phyloP scores from a whole-genome alignment of 163 green algal species.

The Coccomyxa subellipsoidea region DNA sequence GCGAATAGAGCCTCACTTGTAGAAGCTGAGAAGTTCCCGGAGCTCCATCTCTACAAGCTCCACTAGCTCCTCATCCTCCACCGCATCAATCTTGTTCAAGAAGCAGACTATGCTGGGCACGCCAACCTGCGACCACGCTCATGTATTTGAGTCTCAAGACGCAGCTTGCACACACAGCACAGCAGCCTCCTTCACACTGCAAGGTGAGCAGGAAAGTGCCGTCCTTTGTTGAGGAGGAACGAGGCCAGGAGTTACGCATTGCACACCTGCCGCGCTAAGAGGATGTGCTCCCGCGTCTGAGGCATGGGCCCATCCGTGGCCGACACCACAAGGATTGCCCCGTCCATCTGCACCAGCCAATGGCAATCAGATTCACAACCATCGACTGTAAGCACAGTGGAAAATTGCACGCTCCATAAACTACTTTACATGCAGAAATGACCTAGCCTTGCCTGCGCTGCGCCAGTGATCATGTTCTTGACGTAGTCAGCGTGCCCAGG shows the following conservation, averaged over 20 bases:
- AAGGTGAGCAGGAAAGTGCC: too few species aligned
- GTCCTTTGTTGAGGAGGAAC: background rate
- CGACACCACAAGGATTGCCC: constrained; percentile 96
- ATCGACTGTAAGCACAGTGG: background rate
- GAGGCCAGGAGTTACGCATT: background rate
- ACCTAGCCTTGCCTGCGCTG: constrained; percentile 87
- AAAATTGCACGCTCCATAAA: too few species aligned
- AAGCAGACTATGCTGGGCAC: constrained; percentile 97
- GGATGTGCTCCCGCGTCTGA: constrained; percentile 98
- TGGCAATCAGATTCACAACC: background rate
- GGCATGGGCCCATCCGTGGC: constrained; percentile 97
- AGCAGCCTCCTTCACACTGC: too few species aligned
- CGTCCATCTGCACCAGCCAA: constrained; percentile 87
- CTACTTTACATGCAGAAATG: too few species aligned
- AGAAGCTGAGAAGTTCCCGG: constrained; percentile 94
- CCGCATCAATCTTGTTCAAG: constrained; percentile 97
- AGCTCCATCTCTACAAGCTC: constrained; percentile 99
- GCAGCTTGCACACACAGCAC: too few species aligned
- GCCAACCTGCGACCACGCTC: constrained; percentile 72
- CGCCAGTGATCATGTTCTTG: constrained; percentile 99
- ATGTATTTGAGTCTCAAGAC: too few species aligned
- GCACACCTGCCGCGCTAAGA: constrained; percentile 87
- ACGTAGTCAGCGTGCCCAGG: constrained; percentile 99
- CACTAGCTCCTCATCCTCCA: constrained; percentile 97
- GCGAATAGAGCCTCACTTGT: constrained; percentile 72